phyloP scores from a whole-genome alignment of 345 rosid genomes.

The Lepidium aucheri region DNA sequence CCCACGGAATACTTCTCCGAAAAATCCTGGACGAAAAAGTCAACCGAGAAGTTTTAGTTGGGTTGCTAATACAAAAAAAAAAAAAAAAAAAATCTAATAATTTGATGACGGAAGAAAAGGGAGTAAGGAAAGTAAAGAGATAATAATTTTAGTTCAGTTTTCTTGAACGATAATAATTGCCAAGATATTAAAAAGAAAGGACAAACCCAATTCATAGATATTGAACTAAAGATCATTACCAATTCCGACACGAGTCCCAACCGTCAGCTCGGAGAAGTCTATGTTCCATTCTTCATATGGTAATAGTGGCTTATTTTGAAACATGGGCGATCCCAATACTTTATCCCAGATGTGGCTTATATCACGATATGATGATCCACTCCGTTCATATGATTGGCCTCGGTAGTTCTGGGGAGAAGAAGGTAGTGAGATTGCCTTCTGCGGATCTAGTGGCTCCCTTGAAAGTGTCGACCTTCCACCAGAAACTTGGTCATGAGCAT shows the following conservation, averaged over 20 bases:
- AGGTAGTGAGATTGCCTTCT: constrained; percentile 87
- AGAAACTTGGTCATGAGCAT: constrained; percentile 49
- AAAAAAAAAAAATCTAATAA: neutral
- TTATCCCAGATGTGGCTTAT: constrained; percentile 64
- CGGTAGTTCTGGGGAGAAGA: constrained; percentile 83
- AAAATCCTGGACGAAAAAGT: constrained; percentile 49
- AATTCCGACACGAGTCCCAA: constrained; percentile 96
- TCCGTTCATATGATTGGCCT: constrained; percentile 50
- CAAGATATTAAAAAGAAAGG: neutral
- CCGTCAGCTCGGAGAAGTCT: constrained; percentile 84
- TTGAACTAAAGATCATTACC: constrained; percentile 39
- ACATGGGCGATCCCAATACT: constrained; percentile 82
- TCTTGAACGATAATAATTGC: neutral
- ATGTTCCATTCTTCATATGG: constrained; percentile 90
- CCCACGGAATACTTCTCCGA: constrained; percentile 97
- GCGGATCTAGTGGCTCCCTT: constrained; percentile 54
- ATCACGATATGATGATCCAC: constrained; percentile 36
- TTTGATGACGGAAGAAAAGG: neutral
- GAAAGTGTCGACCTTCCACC: constrained; percentile 60
- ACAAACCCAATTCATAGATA: neutral
- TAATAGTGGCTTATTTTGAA: constrained; percentile 60
- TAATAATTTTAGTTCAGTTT: neutral
- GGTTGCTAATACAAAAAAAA: neutral
- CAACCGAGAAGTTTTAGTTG: neutral
- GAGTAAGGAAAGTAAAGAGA: neutral